phyloP scores from a whole-genome alignment of 2,329 filamentous ascomycete genomes.

The Ophiognomonia clavigignenti-juglandacearum region DNA sequence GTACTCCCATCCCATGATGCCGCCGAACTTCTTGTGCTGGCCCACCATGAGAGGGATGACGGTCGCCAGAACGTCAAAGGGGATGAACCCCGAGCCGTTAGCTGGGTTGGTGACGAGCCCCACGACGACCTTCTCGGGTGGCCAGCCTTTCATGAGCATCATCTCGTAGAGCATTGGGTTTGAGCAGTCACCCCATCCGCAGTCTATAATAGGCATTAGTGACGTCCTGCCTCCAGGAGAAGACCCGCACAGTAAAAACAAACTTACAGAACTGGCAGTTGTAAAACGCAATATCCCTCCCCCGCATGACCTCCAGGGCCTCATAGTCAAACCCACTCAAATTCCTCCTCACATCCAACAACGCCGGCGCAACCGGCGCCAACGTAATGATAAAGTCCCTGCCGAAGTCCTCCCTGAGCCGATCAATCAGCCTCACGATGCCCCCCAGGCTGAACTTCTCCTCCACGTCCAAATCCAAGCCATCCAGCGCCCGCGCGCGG shows the following conservation, averaged over 20 bases:
- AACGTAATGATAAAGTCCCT: slow-evolving; percentile 67
- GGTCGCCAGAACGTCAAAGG: slow-evolving; percentile 49
- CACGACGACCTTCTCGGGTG: slow-evolving; percentile 63
- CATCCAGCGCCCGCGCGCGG: slow-evolving; percentile 51
- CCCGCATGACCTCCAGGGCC: slow-evolving; percentile 60
- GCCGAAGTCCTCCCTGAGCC: slow-evolving; percentile 62
- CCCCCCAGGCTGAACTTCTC: slow-evolving; percentile 64
- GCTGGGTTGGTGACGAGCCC: slow-evolving; percentile 70
- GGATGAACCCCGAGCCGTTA: slow-evolving; percentile 64
- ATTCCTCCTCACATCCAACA: slow-evolving; percentile 58
- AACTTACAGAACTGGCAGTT: slow-evolving; percentile 62
- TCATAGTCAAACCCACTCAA: slow-evolving; percentile 73
- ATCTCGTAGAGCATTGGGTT: slow-evolving; percentile 43
- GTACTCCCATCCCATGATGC: slow-evolving; percentile 85
- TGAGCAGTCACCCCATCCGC: slow-evolving; percentile 69
- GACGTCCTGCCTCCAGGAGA: background rate
- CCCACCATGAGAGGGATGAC: slow-evolving; percentile 52
- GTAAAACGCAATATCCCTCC: slow-evolving; percentile 68
- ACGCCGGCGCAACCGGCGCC: slow-evolving; percentile 70
- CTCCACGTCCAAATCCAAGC: slow-evolving; percentile 71
- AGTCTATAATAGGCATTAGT: slow-evolving; percentile 43
- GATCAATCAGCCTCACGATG: slow-evolving; percentile 58
- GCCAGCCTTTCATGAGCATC: slow-evolving; percentile 54
- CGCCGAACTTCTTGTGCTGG: slow-evolving; percentile 64
- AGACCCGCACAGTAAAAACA: no score